These are phyloP conservation scores for Cardiospermum halicacabum DNA, from an alignment of 345 rosid genomes.

Conservation along the genomic window DNA sequence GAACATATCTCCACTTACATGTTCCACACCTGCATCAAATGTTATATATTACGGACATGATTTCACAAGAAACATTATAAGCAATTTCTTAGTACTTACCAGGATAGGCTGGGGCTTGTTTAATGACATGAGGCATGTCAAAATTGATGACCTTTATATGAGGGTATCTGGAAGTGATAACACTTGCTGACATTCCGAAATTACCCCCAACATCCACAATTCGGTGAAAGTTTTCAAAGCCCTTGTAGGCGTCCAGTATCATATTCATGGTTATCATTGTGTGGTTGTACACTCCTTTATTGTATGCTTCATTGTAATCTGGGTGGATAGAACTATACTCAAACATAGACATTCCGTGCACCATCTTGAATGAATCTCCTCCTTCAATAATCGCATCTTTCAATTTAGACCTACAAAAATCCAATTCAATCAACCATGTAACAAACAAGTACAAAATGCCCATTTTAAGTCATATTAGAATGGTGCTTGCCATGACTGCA, in stretches of 20 bases:
- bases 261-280: slow-evolving; percentile 31
- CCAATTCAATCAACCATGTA: too few species aligned
- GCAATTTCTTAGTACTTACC: slow-evolving; percentile 12
- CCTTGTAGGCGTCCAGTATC: slow-evolving; percentile 34
- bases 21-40: slow-evolving; percentile 22
- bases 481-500: too few species aligned
- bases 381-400: slow-evolving; percentile 41
- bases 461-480: too few species aligned
- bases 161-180: too few species aligned
- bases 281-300: slow-evolving; percentile 37
- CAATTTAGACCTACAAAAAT: slow-evolving; percentile 33
- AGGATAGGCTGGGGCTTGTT: slow-evolving; percentile 34
- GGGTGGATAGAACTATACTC: slow-evolving; percentile 31
- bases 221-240: slow-evolving; percentile 29
- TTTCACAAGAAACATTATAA: background rate
- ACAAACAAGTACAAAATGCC: too few species aligned
- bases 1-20: slow-evolving; percentile 32
- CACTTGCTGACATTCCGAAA: slow-evolving; percentile 37
- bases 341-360: slow-evolving; percentile 36
- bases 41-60: too few species aligned
- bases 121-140: slow-evolving; percentile 45
- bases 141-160: slow-evolving; percentile 45
- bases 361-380: slow-evolving; percentile 43
- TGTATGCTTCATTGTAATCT: slow-evolving; percentile 37
- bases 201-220: slow-evolving; percentile 54